Base-by-base conservation (phyloP, 441 rosid genomes). In the Pelargonium citronellum region DNA sequence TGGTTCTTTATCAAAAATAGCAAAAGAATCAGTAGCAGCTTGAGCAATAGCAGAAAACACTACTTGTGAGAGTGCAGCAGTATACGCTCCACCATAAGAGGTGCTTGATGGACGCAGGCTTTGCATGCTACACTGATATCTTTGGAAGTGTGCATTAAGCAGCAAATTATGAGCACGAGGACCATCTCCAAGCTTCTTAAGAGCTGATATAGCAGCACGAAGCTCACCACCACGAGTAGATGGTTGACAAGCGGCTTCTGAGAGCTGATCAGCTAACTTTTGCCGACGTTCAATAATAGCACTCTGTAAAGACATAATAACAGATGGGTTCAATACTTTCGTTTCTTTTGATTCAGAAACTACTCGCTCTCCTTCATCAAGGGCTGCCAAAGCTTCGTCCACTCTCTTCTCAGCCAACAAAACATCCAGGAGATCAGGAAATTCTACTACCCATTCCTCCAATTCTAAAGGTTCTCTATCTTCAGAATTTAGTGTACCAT, bases 31-130 rank as follows among this genome's bases (percentile, higher is more conserved):
- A 73, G 77, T 84, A 67, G 98, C 95, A 61, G 98, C 98, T 83
- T 92, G 99, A 73, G 95, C 85, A 75, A 95, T 86, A 69, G 99
- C 92, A 64, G 99, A 95, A 73, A 95, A 95, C 17, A 92, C 93
- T 74, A 95, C 80, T 86, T 95, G 99, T 20, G 99, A 88, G 37
- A 95, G 92, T 34, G 97, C 95, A 75, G 99, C 99, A 75, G 97
- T 95, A 79, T 95, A 95, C 24, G 99, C 99, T 75, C 99, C 99
- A 73, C 99, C 98, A 74, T 88, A 89, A 27, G 98, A 95, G 66
- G 96, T 88, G 85, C 89, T 91, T 27, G 97, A 95, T 9, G 99
- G 99, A 72, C 90, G 92, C 72, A 95, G 91, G 80, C 87, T 91
- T 79, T 86, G 99, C 98, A 88, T 89, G 78, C 84, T 88, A 82